Evolutionary conservation across 164 flowering plant genomes (phyloP).

Genomic region (Nymphaea thermarum): DNA sequence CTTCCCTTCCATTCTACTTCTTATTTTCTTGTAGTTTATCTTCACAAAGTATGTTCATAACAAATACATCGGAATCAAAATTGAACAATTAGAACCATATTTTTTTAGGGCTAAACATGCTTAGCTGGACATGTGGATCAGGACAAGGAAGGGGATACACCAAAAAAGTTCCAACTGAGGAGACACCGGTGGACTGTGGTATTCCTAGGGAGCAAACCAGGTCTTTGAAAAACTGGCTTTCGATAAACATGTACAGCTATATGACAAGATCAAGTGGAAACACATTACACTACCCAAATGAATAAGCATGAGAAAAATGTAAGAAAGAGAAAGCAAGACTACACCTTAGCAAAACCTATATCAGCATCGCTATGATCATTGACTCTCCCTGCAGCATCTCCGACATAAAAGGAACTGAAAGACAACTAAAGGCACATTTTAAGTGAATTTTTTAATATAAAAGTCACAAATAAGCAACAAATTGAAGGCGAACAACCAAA

Average conservation of each 20-base stretch:
- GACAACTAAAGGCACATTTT: too few species aligned
- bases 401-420: conserved; percentile 86
- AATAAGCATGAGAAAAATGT: not conserved
- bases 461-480: too few species aligned
- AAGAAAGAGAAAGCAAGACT: not conserved
- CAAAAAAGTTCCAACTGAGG: not conserved
- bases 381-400: conserved; percentile 93
- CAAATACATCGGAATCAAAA: too few species aligned
- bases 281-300: not conserved
- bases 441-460: too few species aligned
- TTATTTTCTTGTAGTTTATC: too few species aligned
- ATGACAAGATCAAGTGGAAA: not conserved
- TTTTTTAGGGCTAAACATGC: too few species aligned
- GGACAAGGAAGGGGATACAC: not conserved
- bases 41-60: too few species aligned
- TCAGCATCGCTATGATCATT: conserved; percentile 91
- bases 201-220: not conserved
- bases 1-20: too few species aligned
- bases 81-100: too few species aligned
- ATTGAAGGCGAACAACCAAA: too few species aligned
- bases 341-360: conserved; percentile 60
- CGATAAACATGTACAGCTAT: not conserved
- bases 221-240: not conserved
- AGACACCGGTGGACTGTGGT: not conserved
- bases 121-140: not conserved